Conservation (phyloP, 306 rosid genomes). For the Adenanthera pavonina region DNA sequence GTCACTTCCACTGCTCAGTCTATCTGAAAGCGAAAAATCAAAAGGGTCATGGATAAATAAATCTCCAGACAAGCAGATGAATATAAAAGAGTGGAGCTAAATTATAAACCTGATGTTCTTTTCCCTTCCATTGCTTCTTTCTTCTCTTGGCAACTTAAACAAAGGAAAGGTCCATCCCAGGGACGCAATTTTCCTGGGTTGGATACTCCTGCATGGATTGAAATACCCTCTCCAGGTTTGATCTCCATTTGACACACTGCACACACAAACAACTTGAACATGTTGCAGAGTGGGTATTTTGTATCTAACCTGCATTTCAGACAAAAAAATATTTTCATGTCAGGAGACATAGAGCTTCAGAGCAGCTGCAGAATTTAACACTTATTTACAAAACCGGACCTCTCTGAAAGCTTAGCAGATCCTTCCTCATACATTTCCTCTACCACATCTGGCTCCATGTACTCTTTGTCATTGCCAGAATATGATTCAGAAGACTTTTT, state of each 20-base stretch:
- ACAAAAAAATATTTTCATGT: slow-evolving; percentile 41
- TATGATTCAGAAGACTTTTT: slow-evolving; percentile 81
- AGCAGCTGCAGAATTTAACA: slow-evolving; percentile 14
- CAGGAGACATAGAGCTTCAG: slow-evolving; percentile 27
- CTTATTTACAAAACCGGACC: slow-evolving; percentile 57
- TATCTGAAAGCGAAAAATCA: slow-evolving; percentile 64
- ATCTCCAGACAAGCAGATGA: slow-evolving; percentile 29
- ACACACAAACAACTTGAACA: slow-evolving; percentile 95
- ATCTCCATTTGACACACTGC: slow-evolving; percentile 96
- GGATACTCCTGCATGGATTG: slow-evolving; percentile 72
- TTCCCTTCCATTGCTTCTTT: slow-evolving; percentile 99
- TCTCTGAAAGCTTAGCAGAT: slow-evolving; percentile 94
- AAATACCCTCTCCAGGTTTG: slow-evolving; percentile 94
- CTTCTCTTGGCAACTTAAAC: slow-evolving; percentile 95
- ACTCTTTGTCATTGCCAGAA: slow-evolving; percentile 72
- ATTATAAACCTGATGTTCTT: slow-evolving; percentile 64
- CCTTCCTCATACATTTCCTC: slow-evolving; percentile 95
- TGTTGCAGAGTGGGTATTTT: slow-evolving; percentile 95
- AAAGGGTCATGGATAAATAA: slow-evolving; percentile 25
- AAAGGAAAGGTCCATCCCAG: slow-evolving; percentile 99
- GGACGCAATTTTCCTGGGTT: slow-evolving; percentile 77
- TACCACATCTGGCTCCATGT: slow-evolving; percentile 76
- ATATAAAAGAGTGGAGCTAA: slow-evolving; percentile 10
- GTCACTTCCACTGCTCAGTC: slow-evolving; percentile 88
- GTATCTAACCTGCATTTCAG: slow-evolving; percentile 82